These are phyloP conservation scores for Aspergillus luchuensis DNA, from an alignment of 2,329 filamentous ascomycete species.

Conservation along the genomic window DNA sequence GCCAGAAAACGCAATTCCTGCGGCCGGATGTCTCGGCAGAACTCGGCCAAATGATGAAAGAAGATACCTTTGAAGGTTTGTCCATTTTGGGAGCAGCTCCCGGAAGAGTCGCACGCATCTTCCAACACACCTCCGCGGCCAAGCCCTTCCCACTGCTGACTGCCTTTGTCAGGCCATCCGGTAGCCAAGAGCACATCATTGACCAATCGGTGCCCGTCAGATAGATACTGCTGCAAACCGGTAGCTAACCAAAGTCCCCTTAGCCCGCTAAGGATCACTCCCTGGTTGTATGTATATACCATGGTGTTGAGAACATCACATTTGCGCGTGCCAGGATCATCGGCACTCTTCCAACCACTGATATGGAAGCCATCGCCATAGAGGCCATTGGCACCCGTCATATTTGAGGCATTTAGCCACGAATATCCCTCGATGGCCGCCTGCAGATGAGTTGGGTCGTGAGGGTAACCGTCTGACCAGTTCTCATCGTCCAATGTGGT, in stretches of 20 bases:
- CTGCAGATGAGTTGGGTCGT: slow-evolving; percentile 67
- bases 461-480: slow-evolving; percentile 38
- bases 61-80: slow-evolving; percentile 96
- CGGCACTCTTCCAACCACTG: slow-evolving; percentile 59
- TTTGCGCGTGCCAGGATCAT: slow-evolving; percentile 64
- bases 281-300: slow-evolving; percentile 96
- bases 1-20: slow-evolving; percentile 50
- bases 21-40: slow-evolving; percentile 68
- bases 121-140: slow-evolving; percentile 80
- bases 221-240: slow-evolving; percentile 68
- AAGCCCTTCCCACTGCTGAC: slow-evolving; percentile 68
- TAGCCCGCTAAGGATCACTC: slow-evolving; percentile 80
- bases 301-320: slow-evolving; percentile 84
- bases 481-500: slow-evolving; percentile 24
- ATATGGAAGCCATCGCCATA: slow-evolving; percentile 92
- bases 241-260: slow-evolving; percentile 79
- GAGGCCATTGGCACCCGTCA: slow-evolving; percentile 74
- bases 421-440: slow-evolving; percentile 76
- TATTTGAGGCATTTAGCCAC: slow-evolving; percentile 78
- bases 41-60: slow-evolving; percentile 81
- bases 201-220: slow-evolving; percentile 78
- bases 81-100: slow-evolving; percentile 75
- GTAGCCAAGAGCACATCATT: slow-evolving; percentile 74
- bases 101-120: slow-evolving; percentile 76
- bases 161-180: slow-evolving; percentile 61